Evolutionary conservation across 306 rosid genomes (phyloP), one percentile per base, ranked within the genome.

Genomic region (Geum urbanum): DNA sequence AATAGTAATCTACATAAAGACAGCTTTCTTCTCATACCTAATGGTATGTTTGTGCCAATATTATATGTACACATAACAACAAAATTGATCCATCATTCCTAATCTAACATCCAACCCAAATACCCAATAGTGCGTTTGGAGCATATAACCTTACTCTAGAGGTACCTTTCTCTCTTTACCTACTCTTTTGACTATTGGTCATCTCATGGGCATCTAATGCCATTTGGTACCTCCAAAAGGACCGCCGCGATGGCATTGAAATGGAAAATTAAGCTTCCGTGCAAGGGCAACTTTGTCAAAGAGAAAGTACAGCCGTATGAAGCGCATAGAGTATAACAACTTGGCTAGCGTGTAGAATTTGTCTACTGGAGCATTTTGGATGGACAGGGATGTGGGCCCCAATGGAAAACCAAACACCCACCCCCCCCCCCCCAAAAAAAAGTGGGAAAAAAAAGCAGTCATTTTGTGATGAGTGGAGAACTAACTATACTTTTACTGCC

Each of bases 311-410:
- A 86, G 88, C 74, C 63, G 65, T 68, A 75, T 1, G 72, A 72
- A 72, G 46, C 75, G 45, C 82, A 81, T 50, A 80, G 82, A 77
- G 79, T 69, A 86, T 81, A 83, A 81, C 87, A 82, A 76, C 77
- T 15, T 24, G 66, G 27, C 49, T 92, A 66, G 91, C 94, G 97
- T 90, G 96, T 84, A 48, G 82, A 82, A 85, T 70, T 88, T 90
- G 97, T 78, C 82, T 54, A 67, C 76, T 79, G 72, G 67, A 71
- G 24, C 56, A 51, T 51, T 27, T 74, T 71, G 86, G 86, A 76
- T 52, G 79, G 89, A 87, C 75, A 72, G 85, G 91, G 82, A 87
- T 85, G 89, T 84, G 83, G 83, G 88, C 88, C 62, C 70, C 75
- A 86, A 72, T 71, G 45, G 74, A n/a, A 27, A 27, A n/a, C n/a